Conservation (phyloP, 495 filamentous ascomycete genomes). For the Daldinia concentrica region DNA sequence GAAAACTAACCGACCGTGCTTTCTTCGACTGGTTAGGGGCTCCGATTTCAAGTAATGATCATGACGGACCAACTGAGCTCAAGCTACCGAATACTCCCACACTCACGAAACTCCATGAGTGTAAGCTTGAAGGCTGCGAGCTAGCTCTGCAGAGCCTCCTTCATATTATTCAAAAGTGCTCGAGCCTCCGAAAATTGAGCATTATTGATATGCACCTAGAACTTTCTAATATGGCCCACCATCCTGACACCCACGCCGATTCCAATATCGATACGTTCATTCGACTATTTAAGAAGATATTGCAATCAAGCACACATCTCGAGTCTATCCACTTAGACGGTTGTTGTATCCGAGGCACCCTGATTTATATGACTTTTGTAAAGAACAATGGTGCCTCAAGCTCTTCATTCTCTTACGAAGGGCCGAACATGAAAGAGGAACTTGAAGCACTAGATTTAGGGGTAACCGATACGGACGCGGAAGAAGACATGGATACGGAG, state of each 20-base stretch:
- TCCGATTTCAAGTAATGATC: background rate
- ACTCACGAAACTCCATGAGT: slow-evolving; percentile 42
- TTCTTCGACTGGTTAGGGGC: slow-evolving; percentile 18
- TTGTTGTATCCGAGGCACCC: no score
- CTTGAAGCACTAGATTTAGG: background rate
- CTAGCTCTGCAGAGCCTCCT: slow-evolving; percentile 26
- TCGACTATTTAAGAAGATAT: background rate
- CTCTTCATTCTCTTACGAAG: slow-evolving; percentile 22
- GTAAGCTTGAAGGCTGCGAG: slow-evolving; percentile 44
- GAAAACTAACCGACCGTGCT: no score
- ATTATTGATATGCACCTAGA: slow-evolving; percentile 34
- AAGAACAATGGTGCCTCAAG: no score
- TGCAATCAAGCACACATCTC: background rate
- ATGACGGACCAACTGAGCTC: background rate
- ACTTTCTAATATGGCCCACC: no score
- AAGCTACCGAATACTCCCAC: slow-evolving; percentile 21
- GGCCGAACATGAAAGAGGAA: slow-evolving; percentile 11
- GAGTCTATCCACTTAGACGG: slow-evolving; percentile 1
- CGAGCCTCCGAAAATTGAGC: slow-evolving; percentile 45
- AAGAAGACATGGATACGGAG: no score
- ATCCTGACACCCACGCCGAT: no score
- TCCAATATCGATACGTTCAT: background rate
- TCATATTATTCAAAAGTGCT: slow-evolving; percentile 47
- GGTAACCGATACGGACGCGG: no score
- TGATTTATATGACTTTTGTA: no score